Evolutionary conservation across 2,329 filamentous ascomycete genomes (phyloP), one percentile per base, ranked within the genome.

Genomic region (Zymoseptoria tritici): DNA sequence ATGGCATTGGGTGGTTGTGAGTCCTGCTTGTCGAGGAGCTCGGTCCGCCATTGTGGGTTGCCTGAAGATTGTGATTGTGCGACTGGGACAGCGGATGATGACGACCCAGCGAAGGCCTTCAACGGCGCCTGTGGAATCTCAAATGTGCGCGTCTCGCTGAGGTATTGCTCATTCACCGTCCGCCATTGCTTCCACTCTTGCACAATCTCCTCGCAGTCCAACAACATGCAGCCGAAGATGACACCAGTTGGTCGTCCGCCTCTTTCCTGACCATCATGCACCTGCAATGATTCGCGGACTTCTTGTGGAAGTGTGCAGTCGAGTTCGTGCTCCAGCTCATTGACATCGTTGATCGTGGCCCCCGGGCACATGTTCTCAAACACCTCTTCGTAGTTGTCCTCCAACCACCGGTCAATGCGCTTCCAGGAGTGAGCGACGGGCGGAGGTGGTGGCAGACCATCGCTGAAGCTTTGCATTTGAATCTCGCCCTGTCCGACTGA

Each of bases 111-210:
- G 63, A 89, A 85, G 6, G 87, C 85, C 74, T 90, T 93, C 56
- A 86, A 81, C 2, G 89, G 86, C 20, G 83, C 79, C 16, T 86
- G 80, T 4, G 88, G 85, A 77, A 86, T 72, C 73, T 79, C 66
- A 78, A 81, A 69, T 75, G 77, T 54, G 75, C 77, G 73, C 19
- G 75, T 72, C 42, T 85, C 73, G 49, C 85, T 81, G 60, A 97
- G 81, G 73, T 89, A 96, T 71, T 97, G 90, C 60, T 93, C 86
- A 72, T 96, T 96, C 63, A 99, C 94, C 64, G 85, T 86, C 68
- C 91, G 87, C 94, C 94, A 99, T 72, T 96, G 95, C 69, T 90
- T 88, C 90, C 93, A 97, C 74, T 99, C 94, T 74, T 97, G 91
- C 21, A 96, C 88, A 67, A 99, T 96, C 73, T 99, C 94, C 75